These are phyloP conservation scores for Teunomyces aglyptinius DNA, from an alignment of 805 yeast genomes.

Conservation along the genomic window DNA sequence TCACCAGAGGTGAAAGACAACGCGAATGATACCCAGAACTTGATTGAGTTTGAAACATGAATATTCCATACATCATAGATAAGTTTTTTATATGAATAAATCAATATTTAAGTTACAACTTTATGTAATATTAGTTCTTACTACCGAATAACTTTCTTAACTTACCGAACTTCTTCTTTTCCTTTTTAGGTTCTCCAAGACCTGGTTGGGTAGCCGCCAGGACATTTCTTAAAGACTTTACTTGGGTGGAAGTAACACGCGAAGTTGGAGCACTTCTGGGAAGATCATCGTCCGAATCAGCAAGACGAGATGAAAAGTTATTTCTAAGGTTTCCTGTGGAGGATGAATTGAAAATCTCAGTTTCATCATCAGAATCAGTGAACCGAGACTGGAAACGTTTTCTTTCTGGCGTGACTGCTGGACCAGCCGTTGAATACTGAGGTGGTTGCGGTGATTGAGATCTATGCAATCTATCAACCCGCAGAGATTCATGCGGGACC, in stretches of 20 bases:
- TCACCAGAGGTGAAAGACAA: background rate
- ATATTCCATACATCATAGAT: background rate
- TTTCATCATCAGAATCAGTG: constrained; percentile 31
- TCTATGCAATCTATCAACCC: background rate
- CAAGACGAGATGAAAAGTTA: constrained; percentile 10
- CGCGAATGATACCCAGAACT: constrained; percentile 19
- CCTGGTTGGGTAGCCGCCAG: background rate
- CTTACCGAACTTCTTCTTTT: constrained; percentile 38
- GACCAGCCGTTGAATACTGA: background rate
- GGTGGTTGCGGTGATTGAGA: background rate
- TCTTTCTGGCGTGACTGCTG: constrained; percentile 10
- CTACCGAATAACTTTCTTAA: constrained; percentile 41
- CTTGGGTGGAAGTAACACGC: constrained; percentile 9
- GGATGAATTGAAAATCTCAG: background rate
- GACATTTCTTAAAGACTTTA: constrained; percentile 11
- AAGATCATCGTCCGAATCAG: constrained; percentile 13
- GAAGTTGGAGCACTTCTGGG: constrained; percentile 5
- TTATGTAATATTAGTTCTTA: constrained; percentile 4
- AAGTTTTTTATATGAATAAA: background rate
- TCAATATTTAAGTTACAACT: background rate
- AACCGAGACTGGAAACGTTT: constrained; percentile 23
- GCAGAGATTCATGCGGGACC: background rate
- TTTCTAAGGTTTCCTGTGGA: constrained; percentile 1
- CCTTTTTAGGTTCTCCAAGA: constrained; percentile 15
- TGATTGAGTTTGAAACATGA: constrained; percentile 46